phyloP scores from a whole-genome alignment of 2,329 filamentous ascomycete genomes.

The Sporothrix pseudoabietina region DNA sequence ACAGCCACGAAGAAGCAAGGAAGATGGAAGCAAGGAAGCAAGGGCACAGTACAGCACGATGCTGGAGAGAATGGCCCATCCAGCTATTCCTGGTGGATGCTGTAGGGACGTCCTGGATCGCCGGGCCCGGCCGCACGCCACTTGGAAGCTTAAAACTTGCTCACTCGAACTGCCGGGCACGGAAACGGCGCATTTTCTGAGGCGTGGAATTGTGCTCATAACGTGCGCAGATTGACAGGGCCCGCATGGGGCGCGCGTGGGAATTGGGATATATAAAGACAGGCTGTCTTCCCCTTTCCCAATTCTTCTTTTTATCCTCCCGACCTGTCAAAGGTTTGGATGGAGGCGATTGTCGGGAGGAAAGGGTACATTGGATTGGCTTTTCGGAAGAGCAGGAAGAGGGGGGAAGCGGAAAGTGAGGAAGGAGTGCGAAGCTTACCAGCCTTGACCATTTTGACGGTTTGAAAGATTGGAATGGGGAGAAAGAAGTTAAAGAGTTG shows the following conservation, averaged over 20 bases:
- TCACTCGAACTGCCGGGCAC: constrained; percentile 28
- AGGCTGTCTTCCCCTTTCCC: neutral
- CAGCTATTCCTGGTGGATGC: constrained; percentile 43
- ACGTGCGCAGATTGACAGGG: neutral
- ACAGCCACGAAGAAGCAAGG: neutral
- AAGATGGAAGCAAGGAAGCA: neutral
- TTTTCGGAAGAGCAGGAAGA: constrained; percentile 8
- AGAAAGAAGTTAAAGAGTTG: constrained; percentile 1
- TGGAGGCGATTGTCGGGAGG: constrained; percentile 8
- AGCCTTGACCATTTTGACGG: constrained; percentile 96
- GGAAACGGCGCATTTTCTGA: neutral
- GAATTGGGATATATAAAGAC: constrained; percentile 21
- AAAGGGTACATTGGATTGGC: neutral
- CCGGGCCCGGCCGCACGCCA: constrained; percentile 25
- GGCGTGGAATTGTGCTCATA: neutral
- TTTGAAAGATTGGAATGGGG: constrained; percentile 35
- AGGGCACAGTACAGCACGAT: neutral
- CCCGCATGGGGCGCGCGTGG: neutral
- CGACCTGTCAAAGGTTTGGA: neutral
- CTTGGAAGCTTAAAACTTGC: constrained; percentile 29
- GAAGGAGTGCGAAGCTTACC: constrained; percentile 58
- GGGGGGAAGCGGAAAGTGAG: neutral
- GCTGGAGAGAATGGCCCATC: constrained; percentile 41
- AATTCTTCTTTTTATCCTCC: neutral
- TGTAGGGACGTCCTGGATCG: constrained; percentile 24